Conservation (phyloP, 768 basidiomycete genomes). For the Kwoniella shandongensis region DNA sequence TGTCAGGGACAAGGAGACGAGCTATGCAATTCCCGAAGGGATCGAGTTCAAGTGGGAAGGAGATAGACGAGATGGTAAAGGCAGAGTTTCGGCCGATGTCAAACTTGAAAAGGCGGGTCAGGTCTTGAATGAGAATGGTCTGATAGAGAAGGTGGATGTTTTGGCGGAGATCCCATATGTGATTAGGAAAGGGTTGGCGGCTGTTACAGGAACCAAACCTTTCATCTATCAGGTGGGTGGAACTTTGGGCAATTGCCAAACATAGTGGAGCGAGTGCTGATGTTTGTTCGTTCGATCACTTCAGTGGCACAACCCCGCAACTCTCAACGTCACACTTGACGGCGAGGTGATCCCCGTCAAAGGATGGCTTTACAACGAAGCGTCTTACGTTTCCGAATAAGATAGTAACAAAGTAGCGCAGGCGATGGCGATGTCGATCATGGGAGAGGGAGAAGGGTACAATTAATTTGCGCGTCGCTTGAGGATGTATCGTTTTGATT, state of each 20-base stretch:
- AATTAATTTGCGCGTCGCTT: too few species aligned
- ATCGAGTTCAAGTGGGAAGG: conserved; percentile 78
- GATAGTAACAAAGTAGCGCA: too few species aligned
- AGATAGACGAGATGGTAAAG: conserved; percentile 58
- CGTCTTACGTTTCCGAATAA: conserved; percentile 73
- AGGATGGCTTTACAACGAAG: conserved; percentile 80
- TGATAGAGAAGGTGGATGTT: conserved; percentile 68
- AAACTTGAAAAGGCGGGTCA: conserved; percentile 62
- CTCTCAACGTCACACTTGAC: conserved; percentile 58
- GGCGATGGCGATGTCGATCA: too few species aligned
- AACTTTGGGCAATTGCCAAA: not conserved
- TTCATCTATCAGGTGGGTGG: conserved; percentile 83
- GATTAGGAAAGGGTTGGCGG: conserved; percentile 86
- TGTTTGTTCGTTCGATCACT: not conserved
- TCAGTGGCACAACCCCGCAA: conserved; percentile 65
- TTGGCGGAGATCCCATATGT: conserved; percentile 92
- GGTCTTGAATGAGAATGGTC: conserved; percentile 56
- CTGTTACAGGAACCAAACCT: conserved; percentile 89
- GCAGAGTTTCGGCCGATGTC: conserved; percentile 55
- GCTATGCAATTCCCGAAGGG: conserved; percentile 70
- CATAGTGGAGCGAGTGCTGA: not conserved
- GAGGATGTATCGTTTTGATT: too few species aligned
- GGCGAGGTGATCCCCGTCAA: conserved; percentile 58
- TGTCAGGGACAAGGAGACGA: conserved; percentile 72
- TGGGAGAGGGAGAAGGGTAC: too few species aligned